Base-by-base conservation (phyloP, 345 rosid species). In the Salix koriyanagi region DNA sequence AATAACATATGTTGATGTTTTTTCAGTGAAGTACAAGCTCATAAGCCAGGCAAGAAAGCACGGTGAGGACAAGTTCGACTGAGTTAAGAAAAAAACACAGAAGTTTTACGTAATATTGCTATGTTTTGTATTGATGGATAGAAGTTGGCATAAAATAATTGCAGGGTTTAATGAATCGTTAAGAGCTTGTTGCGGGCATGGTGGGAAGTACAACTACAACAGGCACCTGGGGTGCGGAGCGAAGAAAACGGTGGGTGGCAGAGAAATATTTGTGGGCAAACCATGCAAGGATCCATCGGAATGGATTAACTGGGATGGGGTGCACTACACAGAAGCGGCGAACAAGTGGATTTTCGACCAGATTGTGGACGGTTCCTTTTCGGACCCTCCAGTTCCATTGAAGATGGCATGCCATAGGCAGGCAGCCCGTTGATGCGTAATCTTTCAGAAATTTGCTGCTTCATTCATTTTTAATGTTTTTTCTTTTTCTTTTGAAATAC, bases 181-280 rank as follows among this genome's bases (percentile, higher is more conserved):
- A 58, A 86, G 85, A 26, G 82, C 90, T 7, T 92, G 97, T 56
- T 94, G 97, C 60, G 95, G 98, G 0, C 90, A 87, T 72, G 97
- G 97, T 19, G 98, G 98, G 25, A 90, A 84, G 82, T 89, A 89
- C 56, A 92, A 92, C 64, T 92, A 84, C 81, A 87, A 86, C 72
- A 81, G 69, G 61, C 2, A 83, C 34, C 74, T 84, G 41, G 86
- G 91, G 0, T 90, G 98, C 68, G 98, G 98, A 18, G 82, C 61
- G 34, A 86, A 75, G 77, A 66, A 66, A n/a, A 83, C 4, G 30
- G 81, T 79, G 70, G 62, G 69, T 34, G 97, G 92, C 2, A 87
- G 80, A 79, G 84, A 89, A 72, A 64, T 87, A 36, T 48, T 86
- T 75, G 71, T 89, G n/a, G 97, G 88, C 13, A 84, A 79, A 64